Base-by-base conservation (phyloP, 306 rosid genomes). In the Oxytropis ochrocephala region DNA sequence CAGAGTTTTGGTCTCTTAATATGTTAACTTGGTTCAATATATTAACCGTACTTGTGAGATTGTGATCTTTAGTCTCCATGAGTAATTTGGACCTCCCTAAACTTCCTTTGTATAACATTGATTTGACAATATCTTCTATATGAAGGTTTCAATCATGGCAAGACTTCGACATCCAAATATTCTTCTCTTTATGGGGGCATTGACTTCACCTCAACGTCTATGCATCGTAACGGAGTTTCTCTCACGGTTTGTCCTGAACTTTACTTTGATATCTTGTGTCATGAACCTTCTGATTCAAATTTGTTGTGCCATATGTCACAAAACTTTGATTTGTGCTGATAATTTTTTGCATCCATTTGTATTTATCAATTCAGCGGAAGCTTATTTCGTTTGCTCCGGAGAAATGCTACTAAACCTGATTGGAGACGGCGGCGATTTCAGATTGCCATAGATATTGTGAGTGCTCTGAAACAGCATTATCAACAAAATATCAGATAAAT, bases 121-220 rank as follows among this genome's bases (percentile, higher is more conserved):
- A 78, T 75, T 54, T 69, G 44, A 60, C 69, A 11, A 14, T 67
- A 69, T 65, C 29, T n/a, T 79, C n/a, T 78, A 67, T 64, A 1
- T 72, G 60, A 73, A 95, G 99, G 95, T 95, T 48, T 95, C 97
- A 74, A 80, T 95, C 65, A 87, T 95, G 97, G 91, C 87, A 82
- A 91, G 89, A 74, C 99, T 95, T 77, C 83, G 99, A 24, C 99
- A 95, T 78, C 99, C 99, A 74, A 95, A 95, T 53, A 80, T 95
- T 80, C 80, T 95, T 67, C 95, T 95, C 66, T 95, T 95, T 61
- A 95, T 95, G 99, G 99, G 99, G 74, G 99, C 97, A 42, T 96
- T 95, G 75, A 87, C 97, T 76, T 95, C 99, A 48, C 86, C 95
- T 55, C 83, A 87, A 42, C 97, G 81, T 76, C 91, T 91, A 66